These are phyloP conservation scores for Pyrenula aspistea DNA, from an alignment of 495 filamentous ascomycete genomes.

Conservation along the genomic window DNA sequence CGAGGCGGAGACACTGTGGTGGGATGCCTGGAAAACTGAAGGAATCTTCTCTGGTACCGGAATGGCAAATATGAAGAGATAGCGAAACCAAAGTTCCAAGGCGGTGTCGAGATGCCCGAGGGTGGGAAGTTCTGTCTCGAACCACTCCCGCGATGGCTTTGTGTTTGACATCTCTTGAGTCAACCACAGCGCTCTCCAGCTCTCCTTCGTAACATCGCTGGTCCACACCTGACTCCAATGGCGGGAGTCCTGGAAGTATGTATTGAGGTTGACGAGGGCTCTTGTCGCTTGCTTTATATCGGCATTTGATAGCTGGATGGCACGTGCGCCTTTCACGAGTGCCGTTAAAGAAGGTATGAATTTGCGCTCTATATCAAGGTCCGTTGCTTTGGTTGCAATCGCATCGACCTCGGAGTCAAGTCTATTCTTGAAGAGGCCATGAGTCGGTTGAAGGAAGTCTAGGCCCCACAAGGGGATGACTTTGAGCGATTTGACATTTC, in stretches of 20 bases:
- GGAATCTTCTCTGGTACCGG: conserved; percentile 52
- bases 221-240: conserved; percentile 56
- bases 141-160: conserved; percentile 38
- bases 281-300: conserved; percentile 44
- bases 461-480: conserved; percentile 56
- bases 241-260: conserved; percentile 46
- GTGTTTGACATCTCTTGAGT: conserved; percentile 42
- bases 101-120: conserved; percentile 42
- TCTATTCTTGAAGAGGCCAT: conserved; percentile 51
- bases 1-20: conserved; percentile 51
- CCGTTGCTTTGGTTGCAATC: conserved; percentile 35
- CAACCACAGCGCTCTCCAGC: conserved; percentile 51
- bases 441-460: conserved; percentile 49
- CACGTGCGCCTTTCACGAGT: conserved; percentile 45
- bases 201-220: conserved; percentile 45
- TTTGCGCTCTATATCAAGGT: conserved; percentile 43
- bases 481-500: conserved; percentile 53
- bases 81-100: conserved; percentile 50
- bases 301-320: conserved; percentile 32
- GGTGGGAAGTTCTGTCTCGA: conserved; percentile 46
- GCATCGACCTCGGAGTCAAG: conserved; percentile 50
- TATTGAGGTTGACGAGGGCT: conserved; percentile 48
- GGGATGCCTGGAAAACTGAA: conserved; percentile 53
- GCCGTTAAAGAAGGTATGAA: conserved; percentile 51
- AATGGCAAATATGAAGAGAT: conserved; percentile 59